phyloP scores from a whole-genome alignment of 257 asterid genomes.

The Mitragyna speciosa region DNA sequence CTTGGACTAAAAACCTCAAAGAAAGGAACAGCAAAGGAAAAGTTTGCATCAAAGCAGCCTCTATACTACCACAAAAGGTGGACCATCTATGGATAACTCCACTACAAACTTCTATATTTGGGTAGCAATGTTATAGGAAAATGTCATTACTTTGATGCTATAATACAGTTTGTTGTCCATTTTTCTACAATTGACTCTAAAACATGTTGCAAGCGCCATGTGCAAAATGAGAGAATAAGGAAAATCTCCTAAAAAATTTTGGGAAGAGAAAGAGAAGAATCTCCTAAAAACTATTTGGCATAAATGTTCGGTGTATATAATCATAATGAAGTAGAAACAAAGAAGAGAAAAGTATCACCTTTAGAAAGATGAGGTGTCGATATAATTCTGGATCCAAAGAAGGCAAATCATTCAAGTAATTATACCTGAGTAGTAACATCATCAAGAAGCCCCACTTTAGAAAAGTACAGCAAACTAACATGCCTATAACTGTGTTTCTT shows the following conservation, averaged over 20 bases:
- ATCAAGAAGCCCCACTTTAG: conserved; percentile 20
- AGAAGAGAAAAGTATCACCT: conserved; percentile 46
- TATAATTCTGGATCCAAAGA: conserved; percentile 96
- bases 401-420: conserved; percentile 94
- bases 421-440: conserved; percentile 57
- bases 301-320: background rate
- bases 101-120: background rate
- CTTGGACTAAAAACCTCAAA: background rate
- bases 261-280: conserved; percentile 1
- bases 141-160: background rate
- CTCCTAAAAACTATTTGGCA: background rate
- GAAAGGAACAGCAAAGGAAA: background rate
- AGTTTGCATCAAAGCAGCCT: background rate
- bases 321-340: background rate
- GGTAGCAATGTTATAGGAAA: background rate
- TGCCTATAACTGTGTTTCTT: background rate
- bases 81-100: background rate
- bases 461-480: conserved; percentile 11
- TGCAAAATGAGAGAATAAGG: background rate
- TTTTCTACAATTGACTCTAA: too few species aligned
- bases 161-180: background rate
- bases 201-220: background rate
- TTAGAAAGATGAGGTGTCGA: conserved; percentile 86
- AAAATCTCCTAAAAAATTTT: background rate
- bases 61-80: background rate